phyloP scores from a whole-genome alignment of 768 basidiomycete genomes.

The Lyophyllum decastes region DNA sequence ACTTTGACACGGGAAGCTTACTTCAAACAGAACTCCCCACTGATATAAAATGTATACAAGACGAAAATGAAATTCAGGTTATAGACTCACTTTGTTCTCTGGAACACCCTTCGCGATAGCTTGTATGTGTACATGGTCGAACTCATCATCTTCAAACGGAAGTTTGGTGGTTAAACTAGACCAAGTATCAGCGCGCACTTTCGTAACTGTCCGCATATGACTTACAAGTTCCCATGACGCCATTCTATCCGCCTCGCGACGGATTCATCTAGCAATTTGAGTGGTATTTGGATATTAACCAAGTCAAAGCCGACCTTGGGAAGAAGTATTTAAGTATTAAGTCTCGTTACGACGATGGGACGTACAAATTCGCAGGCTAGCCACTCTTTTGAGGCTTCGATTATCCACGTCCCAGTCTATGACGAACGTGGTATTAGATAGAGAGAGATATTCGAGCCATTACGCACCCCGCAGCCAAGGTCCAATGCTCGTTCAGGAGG shows the following conservation, averaged over 20 bases:
- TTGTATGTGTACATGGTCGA: conserved; percentile 78
- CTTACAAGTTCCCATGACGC: conserved; percentile 79
- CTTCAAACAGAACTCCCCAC: conserved; percentile 74
- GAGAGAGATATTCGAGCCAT: not conserved
- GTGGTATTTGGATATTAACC: conserved; percentile 70
- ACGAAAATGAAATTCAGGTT: not conserved
- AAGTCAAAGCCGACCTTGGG: conserved; percentile 77
- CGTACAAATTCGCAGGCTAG: conserved; percentile 64
- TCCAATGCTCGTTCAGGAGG: conserved; percentile 60
- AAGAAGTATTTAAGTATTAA: not conserved
- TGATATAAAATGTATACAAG: conserved; percentile 21
- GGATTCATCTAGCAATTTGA: conserved; percentile 47
- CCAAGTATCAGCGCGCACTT: not conserved
- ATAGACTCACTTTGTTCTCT: conserved; percentile 64
- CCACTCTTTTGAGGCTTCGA: conserved; percentile 76
- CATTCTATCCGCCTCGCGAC: conserved; percentile 64
- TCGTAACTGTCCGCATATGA: not conserved
- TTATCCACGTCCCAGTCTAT: conserved; percentile 69
- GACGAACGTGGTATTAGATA: not conserved
- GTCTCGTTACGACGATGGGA: not conserved
- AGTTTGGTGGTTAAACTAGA: conserved; percentile 70
- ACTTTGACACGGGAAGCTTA: conserved; percentile 25
- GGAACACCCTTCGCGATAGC: conserved; percentile 67
- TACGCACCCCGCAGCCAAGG: conserved; percentile 72
- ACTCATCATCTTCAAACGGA: conserved; percentile 82